Conservation (phyloP, 192 early-diverging fungal genomes). For the Oehlia diaphana region DNA sequence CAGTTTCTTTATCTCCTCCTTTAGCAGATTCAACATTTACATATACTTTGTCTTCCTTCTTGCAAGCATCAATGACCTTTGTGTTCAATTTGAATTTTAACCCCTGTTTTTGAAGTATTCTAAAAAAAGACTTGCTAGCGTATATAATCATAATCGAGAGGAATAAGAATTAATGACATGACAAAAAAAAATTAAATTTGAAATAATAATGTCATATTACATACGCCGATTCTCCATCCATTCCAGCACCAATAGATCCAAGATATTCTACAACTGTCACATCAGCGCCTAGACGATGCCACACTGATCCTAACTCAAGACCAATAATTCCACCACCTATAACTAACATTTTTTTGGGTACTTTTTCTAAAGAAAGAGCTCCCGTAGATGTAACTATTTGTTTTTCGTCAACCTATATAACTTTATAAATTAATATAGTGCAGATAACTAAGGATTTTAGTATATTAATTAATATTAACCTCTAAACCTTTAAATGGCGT, state of each 20-base stretch:
- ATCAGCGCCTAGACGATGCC: conserved; percentile 92
- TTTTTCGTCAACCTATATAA: conserved; percentile 80
- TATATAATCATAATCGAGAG: background rate
- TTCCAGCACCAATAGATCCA: conserved; percentile 90
- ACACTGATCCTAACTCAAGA: conserved; percentile 97
- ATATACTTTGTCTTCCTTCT: conserved; percentile 83
- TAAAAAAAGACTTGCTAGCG: conserved; percentile 83
- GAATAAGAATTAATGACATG: background rate
- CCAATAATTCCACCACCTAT: conserved; percentile 99
- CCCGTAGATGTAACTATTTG: conserved; percentile 98
- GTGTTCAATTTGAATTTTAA: conserved; percentile 98
- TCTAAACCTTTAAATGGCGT: conserved; percentile 92
- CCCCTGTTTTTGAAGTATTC: conserved; percentile 90
- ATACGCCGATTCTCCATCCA: conserved; percentile 92
- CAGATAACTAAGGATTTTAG: background rate
- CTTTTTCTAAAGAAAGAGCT: conserved; percentile 88
- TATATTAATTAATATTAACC: conserved; percentile 28
- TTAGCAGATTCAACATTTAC: conserved; percentile 91
- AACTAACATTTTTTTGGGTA: conserved; percentile 98
- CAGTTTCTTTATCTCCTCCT: conserved; percentile 75
- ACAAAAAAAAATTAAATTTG: background rate
- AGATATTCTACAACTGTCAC: conserved; percentile 96
- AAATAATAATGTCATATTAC: conserved; percentile 25
- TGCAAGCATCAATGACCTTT: conserved; percentile 88
- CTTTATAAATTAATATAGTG: conserved; percentile 1